Evolutionary conservation across 2,329 filamentous ascomycete species (phyloP), one percentile per base, ranked within the genome.

Genomic region (Verticillium zaregamsianum): DNA sequence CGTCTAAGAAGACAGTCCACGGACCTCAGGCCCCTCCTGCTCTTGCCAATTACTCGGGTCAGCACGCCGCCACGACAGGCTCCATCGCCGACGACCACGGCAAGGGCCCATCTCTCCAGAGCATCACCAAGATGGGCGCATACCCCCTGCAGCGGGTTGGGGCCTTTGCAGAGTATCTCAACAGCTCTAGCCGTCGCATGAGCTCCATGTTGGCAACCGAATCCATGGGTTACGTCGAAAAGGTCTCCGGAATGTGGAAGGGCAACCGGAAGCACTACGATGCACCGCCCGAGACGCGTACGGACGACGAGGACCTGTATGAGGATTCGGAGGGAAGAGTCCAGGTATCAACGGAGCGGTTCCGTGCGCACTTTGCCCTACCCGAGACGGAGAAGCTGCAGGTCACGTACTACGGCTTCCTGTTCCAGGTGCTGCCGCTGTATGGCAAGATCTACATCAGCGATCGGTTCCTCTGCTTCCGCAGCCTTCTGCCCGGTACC

Each of bases 361-460:
- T 98, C 75, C 87, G 92, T 55, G 86, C 88, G 2, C 93, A 98
- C 70, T 99, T 99, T 77, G 91, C 92, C 2, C 82, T 98, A n/a
- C 91, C 93, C 0, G 82, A 87, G 37, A 87, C 87, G 0, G 95
- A 99, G 72, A 90, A 87, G 71, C 84, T 99, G 1, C 88, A 92
- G 65, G 93, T 94, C 1, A 91, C 92, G 1, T 98, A 95, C 75
- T 98, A 93, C 74, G 92, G 91, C n/a, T 91, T 91, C 71, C 82
- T 98, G n/a, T 87, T 96, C 68, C 88, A 93, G 3, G 92, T 97
- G 0, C 76, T 98, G 33, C 95, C 95, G 3, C 82, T 98, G 2
- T 98, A 97, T 69, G 95, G 95, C 68, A 99, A 98, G 76, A 91
- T 98, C 37, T 99, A 99, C 75, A 89, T 98, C 67, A 93, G 95